A percentile compares a stretch with the other conserved stretches of the same genome.
Evolutionary conservation across 768 basidiomycete genomes (phyloP).

Genomic region (Serendipita vermifera): DNA sequence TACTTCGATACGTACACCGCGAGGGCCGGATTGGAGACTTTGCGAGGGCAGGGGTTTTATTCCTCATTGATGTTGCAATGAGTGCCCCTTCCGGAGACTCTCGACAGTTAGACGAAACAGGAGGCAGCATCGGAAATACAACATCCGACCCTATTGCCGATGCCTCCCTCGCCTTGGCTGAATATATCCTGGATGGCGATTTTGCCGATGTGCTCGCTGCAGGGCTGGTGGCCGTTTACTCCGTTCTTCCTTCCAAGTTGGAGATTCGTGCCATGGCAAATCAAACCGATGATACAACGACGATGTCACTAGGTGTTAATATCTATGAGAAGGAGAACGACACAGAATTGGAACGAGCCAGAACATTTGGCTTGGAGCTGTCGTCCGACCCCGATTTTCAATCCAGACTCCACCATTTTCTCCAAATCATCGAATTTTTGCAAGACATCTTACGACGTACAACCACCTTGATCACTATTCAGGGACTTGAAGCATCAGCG

Average conservation of each 20-base stretch:
- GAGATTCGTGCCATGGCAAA: slow-evolving; percentile 39
- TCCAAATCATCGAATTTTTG: slow-evolving; percentile 81
- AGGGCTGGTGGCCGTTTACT: slow-evolving; percentile 85
- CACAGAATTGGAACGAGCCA: slow-evolving; percentile 39
- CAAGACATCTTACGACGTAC: slow-evolving; percentile 78
- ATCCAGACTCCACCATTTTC: slow-evolving; percentile 69
- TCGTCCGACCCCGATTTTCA: slow-evolving; percentile 66
- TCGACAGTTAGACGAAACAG: slow-evolving; percentile 13
- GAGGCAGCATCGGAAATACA: slow-evolving; percentile 20
- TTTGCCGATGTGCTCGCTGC: slow-evolving; percentile 96
- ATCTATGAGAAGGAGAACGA: slow-evolving; percentile 43
- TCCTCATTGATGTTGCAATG: slow-evolving; percentile 93
- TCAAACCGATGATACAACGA: slow-evolving; percentile 26
- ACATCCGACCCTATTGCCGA: slow-evolving; percentile 59
- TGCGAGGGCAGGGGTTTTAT: slow-evolving; percentile 82
- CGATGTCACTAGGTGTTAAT: slow-evolving; percentile 63
- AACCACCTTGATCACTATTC: slow-evolving; percentile 26
- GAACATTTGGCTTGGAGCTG: slow-evolving; percentile 58
- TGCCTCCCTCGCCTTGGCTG: slow-evolving; percentile 75
- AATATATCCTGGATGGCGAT: slow-evolving; percentile 93
- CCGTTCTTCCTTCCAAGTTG: slow-evolving; percentile 76
- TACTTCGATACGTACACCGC: slow-evolving; percentile 86
- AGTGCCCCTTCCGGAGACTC: slow-evolving; percentile 41
- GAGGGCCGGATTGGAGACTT: slow-evolving; percentile 91
- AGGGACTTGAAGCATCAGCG: slow-evolving; percentile 42